Conservation (phyloP, 495 filamentous ascomycete species). For the Aspergillus sclerotioniger region DNA sequence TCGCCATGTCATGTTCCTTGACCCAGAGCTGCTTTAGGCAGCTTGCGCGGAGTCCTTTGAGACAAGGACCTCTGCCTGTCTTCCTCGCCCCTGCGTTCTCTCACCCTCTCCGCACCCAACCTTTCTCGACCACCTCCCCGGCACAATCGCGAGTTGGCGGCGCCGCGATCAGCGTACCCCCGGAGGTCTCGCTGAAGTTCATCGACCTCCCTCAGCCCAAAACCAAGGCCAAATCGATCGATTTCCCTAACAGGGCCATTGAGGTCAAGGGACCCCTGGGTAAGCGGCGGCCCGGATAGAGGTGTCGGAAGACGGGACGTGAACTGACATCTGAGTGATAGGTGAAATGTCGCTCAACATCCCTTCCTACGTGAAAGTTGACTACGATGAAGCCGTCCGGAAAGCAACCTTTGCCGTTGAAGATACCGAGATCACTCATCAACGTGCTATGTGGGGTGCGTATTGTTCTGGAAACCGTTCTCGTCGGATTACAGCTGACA, state of each 20-base stretch:
- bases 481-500: conserved; percentile 10
- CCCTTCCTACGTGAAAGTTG: conserved; percentile 69
- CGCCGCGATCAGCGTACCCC: conserved; percentile 77
- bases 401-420: conserved; percentile 66
- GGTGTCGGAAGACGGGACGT: conserved; percentile 7
- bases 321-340: conserved; percentile 24
- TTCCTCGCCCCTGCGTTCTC: conserved; percentile 78
- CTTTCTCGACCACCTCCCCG: conserved; percentile 68
- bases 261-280: conserved; percentile 75
- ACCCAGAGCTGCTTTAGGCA: conserved; percentile 43
- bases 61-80: conserved; percentile 51
- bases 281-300: conserved; percentile 28
- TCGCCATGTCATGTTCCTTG: conserved; percentile 36
- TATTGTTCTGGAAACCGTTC: conserved; percentile 15
- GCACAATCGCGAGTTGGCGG: conserved; percentile 77
- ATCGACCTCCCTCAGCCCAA: conserved; percentile 55
- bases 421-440: conserved; percentile 61
- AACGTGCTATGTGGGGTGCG: conserved; percentile 98
- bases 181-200: conserved; percentile 69
- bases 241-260: conserved; percentile 54
- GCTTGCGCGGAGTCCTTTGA: conserved; percentile 36
- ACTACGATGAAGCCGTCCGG: conserved; percentile 56
- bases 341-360: conserved; percentile 70
- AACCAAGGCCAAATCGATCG: conserved; percentile 52
- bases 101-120: conserved; percentile 45